Evolutionary conservation across 805 yeast genomes (phyloP), one percentile per base, ranked within the genome.

Genomic region (Saccharomycopsis javanensis): DNA sequence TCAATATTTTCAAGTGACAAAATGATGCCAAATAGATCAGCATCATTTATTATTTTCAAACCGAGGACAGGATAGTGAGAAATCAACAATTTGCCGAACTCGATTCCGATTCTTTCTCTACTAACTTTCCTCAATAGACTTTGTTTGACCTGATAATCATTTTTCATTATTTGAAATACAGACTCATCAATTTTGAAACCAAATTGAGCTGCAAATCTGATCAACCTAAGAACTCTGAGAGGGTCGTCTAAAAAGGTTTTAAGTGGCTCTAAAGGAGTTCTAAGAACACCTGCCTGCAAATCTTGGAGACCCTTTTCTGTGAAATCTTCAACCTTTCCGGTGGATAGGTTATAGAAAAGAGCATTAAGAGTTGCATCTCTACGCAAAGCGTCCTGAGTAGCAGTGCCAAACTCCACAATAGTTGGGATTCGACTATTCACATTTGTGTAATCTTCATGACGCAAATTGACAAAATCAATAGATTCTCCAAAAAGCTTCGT

Each of bases 291-390:
- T 28, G 71, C 61, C 46, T 75, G 63, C 61, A 94, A 72, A 69
- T 94, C 99, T 6, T 76, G 67, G 4, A 91, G 66, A 0, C 99
- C 99, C 20, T 69, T 64, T 0, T 79, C 80, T 0, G 99, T 94
- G 60, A 85, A 81, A 69, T 94, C 99, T 68, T 94, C 99, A 25
- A 94, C 82, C 58, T 76, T 63, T 13, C 74, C 75, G 4, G 82
- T 79, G 55, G 78, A 78, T 55, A 94, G 77, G 69, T 94, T 94
- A 70, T 86, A 94, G 66, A 94, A 94, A 25, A 94, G 72, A 0
- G 99, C 96, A 68, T 94, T 94, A 55, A 94, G 72, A 0, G 99
- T 94, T 1, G 98, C 98, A 72, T 94, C 99, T 66, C 99, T 77
- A 65, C 99, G 78, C 62, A 81, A 73, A 0, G 98, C 97, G 69